phyloP scores from a whole-genome alignment of 1,139 yeast genomes.

The Suzukiozyma palmioleophila region DNA sequence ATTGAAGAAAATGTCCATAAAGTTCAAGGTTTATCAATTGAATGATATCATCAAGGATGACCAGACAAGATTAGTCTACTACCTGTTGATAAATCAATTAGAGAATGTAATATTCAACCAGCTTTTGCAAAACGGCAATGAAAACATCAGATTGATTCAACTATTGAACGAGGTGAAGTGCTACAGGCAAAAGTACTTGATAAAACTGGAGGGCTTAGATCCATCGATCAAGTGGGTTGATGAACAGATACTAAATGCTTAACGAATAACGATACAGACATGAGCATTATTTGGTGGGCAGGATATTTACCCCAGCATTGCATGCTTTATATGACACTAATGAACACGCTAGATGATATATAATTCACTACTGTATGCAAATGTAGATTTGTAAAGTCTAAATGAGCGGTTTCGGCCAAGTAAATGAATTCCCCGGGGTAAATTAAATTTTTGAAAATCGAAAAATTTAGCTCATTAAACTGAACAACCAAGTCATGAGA shows the following conservation, averaged over 20 bases:
- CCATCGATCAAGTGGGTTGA: slow-evolving; percentile 1
- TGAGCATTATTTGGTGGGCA: too few species aligned
- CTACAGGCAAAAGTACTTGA: slow-evolving; percentile 15
- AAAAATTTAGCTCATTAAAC: neutral
- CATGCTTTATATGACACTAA: too few species aligned
- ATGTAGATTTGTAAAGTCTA: too few species aligned
- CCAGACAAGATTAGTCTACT: slow-evolving; percentile 9
- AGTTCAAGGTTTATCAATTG: slow-evolving; percentile 22
- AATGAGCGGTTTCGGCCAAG: neutral
- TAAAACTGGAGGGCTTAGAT: slow-evolving; percentile 6
- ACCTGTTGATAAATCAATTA: slow-evolving; percentile 17
- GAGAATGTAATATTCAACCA: slow-evolving; percentile 13
- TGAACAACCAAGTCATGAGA: slow-evolving; percentile 21
- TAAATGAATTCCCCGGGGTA: neutral
- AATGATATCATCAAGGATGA: slow-evolving; percentile 10
- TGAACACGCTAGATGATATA: too few species aligned
- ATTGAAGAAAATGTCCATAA: slow-evolving; percentile 29
- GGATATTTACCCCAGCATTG: too few species aligned
- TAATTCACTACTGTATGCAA: too few species aligned
- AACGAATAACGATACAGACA: neutral
- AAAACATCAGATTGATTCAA: slow-evolving; percentile 6
- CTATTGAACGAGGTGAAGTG: slow-evolving; percentile 13
- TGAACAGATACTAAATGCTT: slow-evolving; percentile 2
- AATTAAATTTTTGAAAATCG: neutral
- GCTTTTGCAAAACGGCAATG: slow-evolving; percentile 1